phyloP scores from a whole-genome alignment of 1,284 basidiomycete genomes.

The Cryptococcus hybrid region DNA sequence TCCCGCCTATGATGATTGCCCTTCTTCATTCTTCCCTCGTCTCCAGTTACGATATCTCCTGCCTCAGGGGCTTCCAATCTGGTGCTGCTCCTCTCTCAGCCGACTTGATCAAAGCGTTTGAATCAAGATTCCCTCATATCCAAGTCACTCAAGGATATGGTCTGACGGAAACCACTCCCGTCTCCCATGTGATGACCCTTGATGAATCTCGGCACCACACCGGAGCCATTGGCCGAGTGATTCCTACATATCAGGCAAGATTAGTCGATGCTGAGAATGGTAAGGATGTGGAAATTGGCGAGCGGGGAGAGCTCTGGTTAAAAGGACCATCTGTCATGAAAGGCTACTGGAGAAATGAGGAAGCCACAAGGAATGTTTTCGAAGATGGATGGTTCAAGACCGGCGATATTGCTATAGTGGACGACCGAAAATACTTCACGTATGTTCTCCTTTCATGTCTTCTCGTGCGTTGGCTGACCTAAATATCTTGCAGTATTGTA shows the following conservation, averaged over 20 bases:
- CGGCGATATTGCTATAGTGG: conserved; percentile 67
- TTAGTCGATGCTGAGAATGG: conserved; percentile 56
- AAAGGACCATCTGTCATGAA: conserved; percentile 78
- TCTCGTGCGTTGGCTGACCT: not conserved
- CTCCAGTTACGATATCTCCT: conserved; percentile 66
- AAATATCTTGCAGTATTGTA: conserved; percentile 33
- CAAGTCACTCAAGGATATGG: conserved; percentile 51
- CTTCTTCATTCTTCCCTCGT: conserved; percentile 56
- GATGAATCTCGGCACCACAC: conserved; percentile 44
- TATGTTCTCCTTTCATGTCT: conserved; percentile 9
- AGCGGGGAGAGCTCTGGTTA: conserved; percentile 77
- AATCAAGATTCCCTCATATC: conserved; percentile 23
- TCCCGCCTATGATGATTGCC: conserved; percentile 76
- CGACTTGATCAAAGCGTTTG: conserved; percentile 34
- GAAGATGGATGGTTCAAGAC: conserved; percentile 74
- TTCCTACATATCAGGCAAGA: conserved; percentile 75
- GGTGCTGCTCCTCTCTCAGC: conserved; percentile 78
- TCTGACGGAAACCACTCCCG: conserved; percentile 54
- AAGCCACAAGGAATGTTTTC: conserved; percentile 65
- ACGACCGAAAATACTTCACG: conserved; percentile 59
- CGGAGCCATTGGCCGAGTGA: conserved; percentile 67
- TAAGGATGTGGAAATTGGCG: conserved; percentile 52
- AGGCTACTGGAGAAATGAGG: conserved; percentile 62
- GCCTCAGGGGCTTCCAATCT: conserved; percentile 62
- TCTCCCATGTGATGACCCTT: conserved; percentile 43